These are phyloP conservation scores for Pleoardoris graminearum DNA, from an alignment of 2,329 filamentous ascomycete genomes.

Conservation along the genomic window DNA sequence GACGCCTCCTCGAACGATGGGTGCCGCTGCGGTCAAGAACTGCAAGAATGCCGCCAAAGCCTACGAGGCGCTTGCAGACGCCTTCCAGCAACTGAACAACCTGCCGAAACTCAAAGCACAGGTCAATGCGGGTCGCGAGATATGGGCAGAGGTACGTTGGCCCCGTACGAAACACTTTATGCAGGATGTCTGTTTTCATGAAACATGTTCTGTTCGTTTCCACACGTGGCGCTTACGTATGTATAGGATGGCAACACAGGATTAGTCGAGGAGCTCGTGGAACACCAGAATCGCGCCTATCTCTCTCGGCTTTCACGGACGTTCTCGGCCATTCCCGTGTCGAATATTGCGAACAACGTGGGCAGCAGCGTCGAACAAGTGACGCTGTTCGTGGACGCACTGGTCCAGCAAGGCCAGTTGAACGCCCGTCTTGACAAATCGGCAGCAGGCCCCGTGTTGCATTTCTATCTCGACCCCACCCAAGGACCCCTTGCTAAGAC, in stretches of 20 bases:
- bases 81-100: constrained; percentile 61
- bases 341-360: constrained; percentile 57
- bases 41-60: constrained; percentile 65
- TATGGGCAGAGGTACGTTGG: constrained; percentile 62
- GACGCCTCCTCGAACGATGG: constrained; percentile 60
- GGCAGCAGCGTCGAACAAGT: constrained; percentile 56
- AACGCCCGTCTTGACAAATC: constrained; percentile 53
- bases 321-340: constrained; percentile 66
- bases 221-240: constrained; percentile 23
- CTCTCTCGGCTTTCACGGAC: constrained; percentile 73
- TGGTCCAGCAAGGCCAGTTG: constrained; percentile 57
- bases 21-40: constrained; percentile 56
- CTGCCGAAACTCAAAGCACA: constrained; percentile 65
- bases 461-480: constrained; percentile 53
- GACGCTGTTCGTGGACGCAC: constrained; percentile 56
- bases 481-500: constrained; percentile 44
- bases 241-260: constrained; percentile 69
- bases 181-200: constrained; percentile 6
- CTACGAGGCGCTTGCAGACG: constrained; percentile 70
- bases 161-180: constrained; percentile 1
- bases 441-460: constrained; percentile 53
- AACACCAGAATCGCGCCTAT: constrained; percentile 74
- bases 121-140: constrained; percentile 59
- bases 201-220: constrained; percentile 17
- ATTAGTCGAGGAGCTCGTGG: constrained; percentile 69